These are phyloP conservation scores for Ogataea henricii DNA, from an alignment of 805 yeast genomes.

Conservation along the genomic window DNA sequence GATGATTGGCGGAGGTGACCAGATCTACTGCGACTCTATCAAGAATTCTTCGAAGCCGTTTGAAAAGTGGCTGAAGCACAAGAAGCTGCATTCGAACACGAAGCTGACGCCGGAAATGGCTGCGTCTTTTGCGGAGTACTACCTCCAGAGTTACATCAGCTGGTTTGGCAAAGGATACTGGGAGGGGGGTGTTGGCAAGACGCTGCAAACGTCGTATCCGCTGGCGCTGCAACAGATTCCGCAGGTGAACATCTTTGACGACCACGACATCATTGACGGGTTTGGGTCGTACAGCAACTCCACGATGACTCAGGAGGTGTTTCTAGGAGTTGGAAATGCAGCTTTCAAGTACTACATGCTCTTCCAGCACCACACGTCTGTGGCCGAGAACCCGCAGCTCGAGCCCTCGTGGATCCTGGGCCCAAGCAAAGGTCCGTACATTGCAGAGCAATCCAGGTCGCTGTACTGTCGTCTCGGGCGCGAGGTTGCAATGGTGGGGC, in stretches of 20 bases:
- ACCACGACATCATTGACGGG: slow-evolving; percentile 96
- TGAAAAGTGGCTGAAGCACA: slow-evolving; percentile 62
- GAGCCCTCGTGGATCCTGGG: slow-evolving; percentile 69
- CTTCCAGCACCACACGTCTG: slow-evolving; percentile 81
- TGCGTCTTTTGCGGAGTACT: slow-evolving; percentile 62
- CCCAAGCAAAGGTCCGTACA: slow-evolving; percentile 61
- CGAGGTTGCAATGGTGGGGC: slow-evolving; percentile 68
- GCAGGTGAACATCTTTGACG: slow-evolving; percentile 83
- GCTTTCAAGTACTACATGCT: slow-evolving; percentile 88
- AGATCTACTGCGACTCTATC: slow-evolving; percentile 84
- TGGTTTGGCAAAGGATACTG: slow-evolving; percentile 94
- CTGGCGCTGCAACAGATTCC: slow-evolving; percentile 83
- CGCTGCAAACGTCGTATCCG: slow-evolving; percentile 70
- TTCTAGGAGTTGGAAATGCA: slow-evolving; percentile 68
- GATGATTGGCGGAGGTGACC: slow-evolving; percentile 98
- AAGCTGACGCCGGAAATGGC: slow-evolving; percentile 49
- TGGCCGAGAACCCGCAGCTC: slow-evolving; percentile 41
- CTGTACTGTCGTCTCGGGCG: slow-evolving; percentile 73
- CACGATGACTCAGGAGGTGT: slow-evolving; percentile 73
- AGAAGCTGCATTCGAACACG: slow-evolving; percentile 44
- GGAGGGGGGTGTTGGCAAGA: slow-evolving; percentile 67
- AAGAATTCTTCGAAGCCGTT: slow-evolving; percentile 57
- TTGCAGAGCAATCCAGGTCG: slow-evolving; percentile 66
- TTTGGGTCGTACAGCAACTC: slow-evolving; percentile 82
- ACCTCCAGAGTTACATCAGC: slow-evolving; percentile 68